These are phyloP conservation scores for Aspergillus phoenicis DNA, from an alignment of 2,329 filamentous ascomycete genomes.

Conservation along the genomic window DNA sequence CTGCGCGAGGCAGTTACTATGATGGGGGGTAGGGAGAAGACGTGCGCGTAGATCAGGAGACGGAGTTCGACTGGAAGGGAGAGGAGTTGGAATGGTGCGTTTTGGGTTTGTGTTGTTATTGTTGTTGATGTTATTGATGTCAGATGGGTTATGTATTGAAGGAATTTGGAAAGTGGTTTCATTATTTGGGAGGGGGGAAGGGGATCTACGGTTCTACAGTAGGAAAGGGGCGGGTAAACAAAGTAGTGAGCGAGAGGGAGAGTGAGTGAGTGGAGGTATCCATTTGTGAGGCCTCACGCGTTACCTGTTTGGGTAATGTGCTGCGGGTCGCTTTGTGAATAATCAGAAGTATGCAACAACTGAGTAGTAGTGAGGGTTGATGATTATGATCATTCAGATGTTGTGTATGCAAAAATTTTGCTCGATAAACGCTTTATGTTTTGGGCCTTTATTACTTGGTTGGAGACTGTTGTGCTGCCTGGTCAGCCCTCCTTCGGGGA, in stretches of 20 bases:
- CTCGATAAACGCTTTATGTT: no score
- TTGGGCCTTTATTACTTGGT: no score
- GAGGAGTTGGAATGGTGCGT: neutral
- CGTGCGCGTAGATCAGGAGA: slow-evolving; percentile 10
- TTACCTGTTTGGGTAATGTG: neutral
- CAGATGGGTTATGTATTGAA: neutral
- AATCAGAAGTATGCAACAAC: no score
- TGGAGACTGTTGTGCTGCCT: no score
- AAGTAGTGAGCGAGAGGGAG: no score
- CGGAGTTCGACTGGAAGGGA: slow-evolving; percentile 12
- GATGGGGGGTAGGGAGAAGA: slow-evolving; percentile 1
- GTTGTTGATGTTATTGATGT: neutral
- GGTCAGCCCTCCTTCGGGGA: no score
- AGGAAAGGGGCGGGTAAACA: no score
- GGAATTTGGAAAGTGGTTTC: neutral
- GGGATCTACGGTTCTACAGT: no score
- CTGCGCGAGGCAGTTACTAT: neutral
- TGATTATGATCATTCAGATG: no score
- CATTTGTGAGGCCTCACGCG: neutral
- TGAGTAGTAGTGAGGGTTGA: no score
- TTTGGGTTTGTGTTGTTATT: neutral
- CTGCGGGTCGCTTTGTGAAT: neutral
- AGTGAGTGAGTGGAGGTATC: neutral
- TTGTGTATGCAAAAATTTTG: no score
- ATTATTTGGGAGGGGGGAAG: neutral